Evolutionary conservation across 495 filamentous ascomycete genomes (phyloP), one percentile per base, ranked within the genome.

Genomic region (Glonium stellatum): DNA sequence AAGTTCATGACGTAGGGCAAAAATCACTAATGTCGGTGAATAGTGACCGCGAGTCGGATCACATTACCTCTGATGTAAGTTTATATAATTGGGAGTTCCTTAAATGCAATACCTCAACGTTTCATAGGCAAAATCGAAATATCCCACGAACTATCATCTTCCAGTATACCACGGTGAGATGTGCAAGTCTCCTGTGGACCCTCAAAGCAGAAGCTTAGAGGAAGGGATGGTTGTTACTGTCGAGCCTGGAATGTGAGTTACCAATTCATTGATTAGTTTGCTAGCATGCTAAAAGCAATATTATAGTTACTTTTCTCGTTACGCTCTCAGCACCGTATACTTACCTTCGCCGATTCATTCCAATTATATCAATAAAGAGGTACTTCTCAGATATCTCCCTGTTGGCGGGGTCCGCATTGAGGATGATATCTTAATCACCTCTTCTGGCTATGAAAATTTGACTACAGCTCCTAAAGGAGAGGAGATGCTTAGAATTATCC

Each of bases 401-500:
- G 84, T 96, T 22, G 92, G 92, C 18, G 92, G 92, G 13, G 90
- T 93, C 31, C 81, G 92, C 37, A 92, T 97, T 62, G 92, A 97
- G 75, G 92, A 96, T 72, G 87, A 91, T 71, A 86, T 96, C 52
- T 77, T 95, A 11, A 84, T 96, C 13, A 95, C 89, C 2, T 77
- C 79, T 25, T 77, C 79, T 36, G 90, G 90, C 23, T 84, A 84
- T 66, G 87, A 95, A 73, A 92, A 92, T 65, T 72, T 97, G 66
- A 96, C 91, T 0, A 85, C 80, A 6, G 90, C 88, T 47, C 89
- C 89, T 0, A 95, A 91, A 73, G 88, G 86, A 0, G 78, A 86
- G 44, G 86, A 77, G 55, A 84, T 84, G 76, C 72, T 88, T 68
- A 76, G 80, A 59, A 80, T 85, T 59, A 82, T 89, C 39, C 46